These are phyloP conservation scores for Castanea sativa DNA, from an alignment of 306 rosid genomes.

Conservation along the genomic window DNA sequence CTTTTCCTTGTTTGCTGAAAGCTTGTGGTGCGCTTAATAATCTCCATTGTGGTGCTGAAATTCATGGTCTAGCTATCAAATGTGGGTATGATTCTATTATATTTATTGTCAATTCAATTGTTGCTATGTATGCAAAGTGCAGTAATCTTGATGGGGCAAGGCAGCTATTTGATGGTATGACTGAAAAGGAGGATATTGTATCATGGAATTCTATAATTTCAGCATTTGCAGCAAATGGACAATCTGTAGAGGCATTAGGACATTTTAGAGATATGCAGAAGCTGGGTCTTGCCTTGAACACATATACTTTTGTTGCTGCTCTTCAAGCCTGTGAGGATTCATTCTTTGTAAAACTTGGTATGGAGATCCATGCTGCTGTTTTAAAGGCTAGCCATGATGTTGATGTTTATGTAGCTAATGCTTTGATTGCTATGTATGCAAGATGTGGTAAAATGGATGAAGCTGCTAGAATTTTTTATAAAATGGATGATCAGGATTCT, in stretches of 20 bases:
- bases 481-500: constrained; percentile 46
- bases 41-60: constrained; percentile 40
- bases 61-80: constrained; percentile 69
- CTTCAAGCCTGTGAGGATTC: constrained; percentile 69
- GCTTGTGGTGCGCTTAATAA: constrained; percentile 43
- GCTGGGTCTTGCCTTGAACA: constrained; percentile 31
- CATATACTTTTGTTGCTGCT: constrained; percentile 63
- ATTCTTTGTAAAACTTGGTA: constrained; percentile 38
- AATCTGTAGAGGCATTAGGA: constrained; percentile 43
- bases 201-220: constrained; percentile 74
- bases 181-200: constrained; percentile 51
- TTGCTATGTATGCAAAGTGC: constrained; percentile 68
- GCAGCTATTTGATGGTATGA: constrained; percentile 43
- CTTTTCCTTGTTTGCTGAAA: constrained; percentile 57
- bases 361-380: constrained; percentile 57
- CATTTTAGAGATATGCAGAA: constrained; percentile 55
- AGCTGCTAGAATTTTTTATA: constrained; percentile 43
- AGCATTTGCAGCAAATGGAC: constrained; percentile 48
- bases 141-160: constrained; percentile 48
- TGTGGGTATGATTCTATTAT: constrained; percentile 42
- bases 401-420: constrained; percentile 60
- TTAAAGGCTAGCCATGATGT: constrained; percentile 42
- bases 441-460: constrained; percentile 49
- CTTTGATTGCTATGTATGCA: constrained; percentile 66
- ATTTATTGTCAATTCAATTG: constrained; percentile 61